Evolutionary conservation across 164 flowering plant species (phyloP).

Genomic region (Macadamia integrifolia): DNA sequence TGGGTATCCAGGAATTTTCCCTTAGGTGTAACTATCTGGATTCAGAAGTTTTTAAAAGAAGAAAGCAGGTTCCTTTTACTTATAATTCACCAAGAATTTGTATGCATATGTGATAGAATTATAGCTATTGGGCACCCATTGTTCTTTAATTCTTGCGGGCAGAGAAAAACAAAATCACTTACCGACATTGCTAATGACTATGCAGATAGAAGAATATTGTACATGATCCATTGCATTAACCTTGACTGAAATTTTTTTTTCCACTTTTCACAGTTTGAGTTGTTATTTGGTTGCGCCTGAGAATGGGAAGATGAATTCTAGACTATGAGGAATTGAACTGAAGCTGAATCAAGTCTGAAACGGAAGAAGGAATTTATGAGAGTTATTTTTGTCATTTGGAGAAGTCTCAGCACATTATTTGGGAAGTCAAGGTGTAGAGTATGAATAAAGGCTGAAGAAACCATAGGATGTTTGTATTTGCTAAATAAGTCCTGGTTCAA

Average conservation of each 20-base stretch:
- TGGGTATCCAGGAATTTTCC: neutral
- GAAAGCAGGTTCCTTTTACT: neutral
- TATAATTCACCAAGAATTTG: neutral
- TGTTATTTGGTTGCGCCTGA: neutral
- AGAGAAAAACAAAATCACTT: neutral
- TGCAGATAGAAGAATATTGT: neutral
- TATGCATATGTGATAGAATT: neutral
- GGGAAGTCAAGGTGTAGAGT: conserved; percentile 1
- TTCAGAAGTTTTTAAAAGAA: neutral
- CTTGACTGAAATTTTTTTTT: neutral
- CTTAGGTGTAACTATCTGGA: neutral
- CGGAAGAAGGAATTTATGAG: conserved; percentile 1
- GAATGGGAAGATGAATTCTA: neutral
- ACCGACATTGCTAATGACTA: neutral
- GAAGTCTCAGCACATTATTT: neutral
- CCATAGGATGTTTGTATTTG: conserved; percentile 3
- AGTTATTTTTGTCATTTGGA: neutral
- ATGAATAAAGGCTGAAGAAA: conserved; percentile 2
- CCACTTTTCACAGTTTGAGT: neutral
- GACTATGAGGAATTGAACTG: neutral
- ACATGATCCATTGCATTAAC: neutral
- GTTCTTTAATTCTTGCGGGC: neutral
- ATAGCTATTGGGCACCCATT: neutral
- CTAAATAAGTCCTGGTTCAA: neutral
- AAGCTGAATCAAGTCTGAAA: neutral